Conservation (phyloP, 331 rosid genomes). For the Erythrophleum ivorense region DNA sequence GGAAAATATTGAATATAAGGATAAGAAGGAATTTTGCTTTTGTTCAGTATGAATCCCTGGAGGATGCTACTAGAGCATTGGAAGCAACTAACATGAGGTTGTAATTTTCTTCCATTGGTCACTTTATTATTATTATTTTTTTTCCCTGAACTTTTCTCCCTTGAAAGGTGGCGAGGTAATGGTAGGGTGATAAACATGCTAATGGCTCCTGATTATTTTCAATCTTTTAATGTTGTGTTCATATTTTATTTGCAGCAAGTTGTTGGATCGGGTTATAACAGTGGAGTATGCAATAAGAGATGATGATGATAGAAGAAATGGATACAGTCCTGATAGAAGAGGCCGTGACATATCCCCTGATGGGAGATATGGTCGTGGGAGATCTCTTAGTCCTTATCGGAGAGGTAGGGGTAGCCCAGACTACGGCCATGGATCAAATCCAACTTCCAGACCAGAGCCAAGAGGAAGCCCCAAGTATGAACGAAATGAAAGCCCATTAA, state of each 20-base stretch:
- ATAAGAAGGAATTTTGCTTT: constrained; percentile 87
- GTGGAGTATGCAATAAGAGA: constrained; percentile 88
- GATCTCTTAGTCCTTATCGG: constrained; percentile 79
- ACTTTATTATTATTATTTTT: neutral
- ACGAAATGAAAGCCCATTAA: constrained; percentile 66
- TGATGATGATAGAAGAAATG: constrained; percentile 75
- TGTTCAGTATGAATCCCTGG: constrained; percentile 77
- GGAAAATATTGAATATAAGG: constrained; percentile 77
- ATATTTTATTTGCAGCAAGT: constrained; percentile 65
- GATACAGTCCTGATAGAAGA: constrained; percentile 78
- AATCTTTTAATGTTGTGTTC: constrained; percentile 14
- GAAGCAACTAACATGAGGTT: constrained; percentile 80
- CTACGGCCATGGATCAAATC: constrained; percentile 76
- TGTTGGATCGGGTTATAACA: constrained; percentile 79
- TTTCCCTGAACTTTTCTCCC: neutral
- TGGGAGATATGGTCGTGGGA: constrained; percentile 69
- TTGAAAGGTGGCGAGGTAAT: constrained; percentile 14
- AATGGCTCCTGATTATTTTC: neutral
- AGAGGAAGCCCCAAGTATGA: constrained; percentile 77
- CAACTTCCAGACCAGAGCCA: constrained; percentile 62
- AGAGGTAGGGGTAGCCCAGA: constrained; percentile 85
- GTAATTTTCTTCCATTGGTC: constrained; percentile 34
- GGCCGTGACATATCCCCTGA: constrained; percentile 73
- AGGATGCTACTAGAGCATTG: constrained; percentile 81
- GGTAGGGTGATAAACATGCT: constrained; percentile 10